Percentiles rank a stretch among this genome's conserved stretches.
phyloP scores from a whole-genome alignment of 2,329 filamentous ascomycete species.

The Botrytis deweyae region DNA sequence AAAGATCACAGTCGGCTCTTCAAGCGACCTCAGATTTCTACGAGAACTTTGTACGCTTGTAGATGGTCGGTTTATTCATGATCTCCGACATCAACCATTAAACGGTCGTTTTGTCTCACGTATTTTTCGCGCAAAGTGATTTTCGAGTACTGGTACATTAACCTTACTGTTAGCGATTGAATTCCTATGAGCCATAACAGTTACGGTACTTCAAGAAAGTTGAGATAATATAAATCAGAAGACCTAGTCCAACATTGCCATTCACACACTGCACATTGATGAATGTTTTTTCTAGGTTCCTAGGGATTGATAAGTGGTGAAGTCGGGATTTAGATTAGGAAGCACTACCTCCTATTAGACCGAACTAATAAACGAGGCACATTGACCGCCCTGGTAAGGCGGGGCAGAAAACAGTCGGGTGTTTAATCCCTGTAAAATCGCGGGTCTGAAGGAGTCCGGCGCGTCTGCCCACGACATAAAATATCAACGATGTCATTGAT shows the following conservation, averaged over 20 bases:
- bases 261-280: neutral
- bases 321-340: neutral
- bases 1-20: neutral
- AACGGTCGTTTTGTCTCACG: neutral
- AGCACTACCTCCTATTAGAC: neutral
- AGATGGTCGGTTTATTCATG: neutral
- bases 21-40: neutral
- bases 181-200: neutral
- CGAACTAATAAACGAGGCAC: neutral
- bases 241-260: neutral
- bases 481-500: conserved; percentile 2
- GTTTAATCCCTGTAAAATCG: neutral
- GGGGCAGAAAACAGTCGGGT: neutral
- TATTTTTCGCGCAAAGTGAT: neutral
- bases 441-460: neutral
- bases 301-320: neutral
- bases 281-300: no score
- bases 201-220: no score
- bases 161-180: neutral
- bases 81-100: neutral
- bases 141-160: neutral
- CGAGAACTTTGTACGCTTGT: neutral
- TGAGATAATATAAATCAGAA: neutral
- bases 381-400: neutral
- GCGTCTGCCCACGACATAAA: conserved; percentile 10